Evolutionary conservation across 768 basidiomycete genomes (phyloP), one percentile per base, ranked within the genome.

Genomic region (Lanmaoa rubissima): DNA sequence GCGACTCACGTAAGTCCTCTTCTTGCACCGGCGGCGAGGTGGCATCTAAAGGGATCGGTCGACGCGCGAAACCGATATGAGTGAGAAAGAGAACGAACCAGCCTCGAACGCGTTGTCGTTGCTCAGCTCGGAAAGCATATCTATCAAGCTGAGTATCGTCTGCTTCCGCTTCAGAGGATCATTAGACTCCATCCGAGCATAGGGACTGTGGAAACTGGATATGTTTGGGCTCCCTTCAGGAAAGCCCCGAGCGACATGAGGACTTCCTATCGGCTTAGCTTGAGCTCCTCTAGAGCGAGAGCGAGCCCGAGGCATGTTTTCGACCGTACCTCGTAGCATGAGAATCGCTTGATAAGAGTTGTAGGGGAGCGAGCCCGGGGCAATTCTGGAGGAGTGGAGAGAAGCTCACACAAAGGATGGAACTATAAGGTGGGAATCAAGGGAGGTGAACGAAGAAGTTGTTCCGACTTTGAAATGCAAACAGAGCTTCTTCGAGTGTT

Each of bases 71-170:
- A 46, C 13, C 32, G 46, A 39, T 14, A 44, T 8, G 1, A 39
- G 9, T 5, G 28, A 44, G 36, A 14, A 45, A 45, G 31, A 32
- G 21, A 26, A 70, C 75, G 53, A 50, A 76, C 79, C 72, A 13
- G 65, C 44, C 12, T 69, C 70, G 8, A 73, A 53, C 32, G 67
- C 72, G 13, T 67, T 71, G 51, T 82, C 79, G 41, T 70, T 72
- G 59, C 66, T 74, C 52, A 82, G 43, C 55, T 82, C 80, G 12
- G 72, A 70, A 47, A 82, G 65, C 49, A 76, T 75, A 60, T 82
- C 80, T 50, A 82, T 68, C 51, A 82, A 63, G 41, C 74, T 79
- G 39, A 78, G 68, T 45, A 82, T 64, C 8, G 80, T 79, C 60
- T 80, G 77, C 62, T 74, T 80, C 54, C 80, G 74, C 56, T 40